Conservation (phyloP, 768 basidiomycete genomes). For the Suillus americanus region DNA sequence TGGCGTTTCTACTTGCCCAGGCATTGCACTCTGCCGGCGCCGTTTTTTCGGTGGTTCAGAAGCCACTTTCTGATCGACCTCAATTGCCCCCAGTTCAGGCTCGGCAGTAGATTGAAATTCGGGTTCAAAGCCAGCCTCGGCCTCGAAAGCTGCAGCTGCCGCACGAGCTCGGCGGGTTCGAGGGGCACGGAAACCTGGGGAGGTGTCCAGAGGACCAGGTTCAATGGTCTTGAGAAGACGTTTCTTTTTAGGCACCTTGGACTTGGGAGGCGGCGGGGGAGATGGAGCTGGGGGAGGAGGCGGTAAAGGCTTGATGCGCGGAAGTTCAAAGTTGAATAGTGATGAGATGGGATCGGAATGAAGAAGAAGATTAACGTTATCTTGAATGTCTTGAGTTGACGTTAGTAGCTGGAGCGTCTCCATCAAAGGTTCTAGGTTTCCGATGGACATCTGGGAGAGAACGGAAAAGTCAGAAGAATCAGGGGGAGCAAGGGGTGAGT, state of each 20-base stretch:
- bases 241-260: slow-evolving; percentile 44
- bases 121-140: slow-evolving; percentile 27
- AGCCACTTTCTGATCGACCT: slow-evolving; percentile 25
- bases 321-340: slow-evolving; percentile 68
- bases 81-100: slow-evolving; percentile 10
- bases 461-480: background rate
- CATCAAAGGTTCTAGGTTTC: slow-evolving; percentile 75
- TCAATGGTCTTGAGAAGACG: slow-evolving; percentile 19
- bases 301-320: slow-evolving; percentile 57
- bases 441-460: slow-evolving; percentile 34
- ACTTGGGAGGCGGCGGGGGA: slow-evolving; percentile 27
- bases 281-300: slow-evolving; percentile 44
- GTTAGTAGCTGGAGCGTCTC: slow-evolving; percentile 55
- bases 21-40: slow-evolving; percentile 11
- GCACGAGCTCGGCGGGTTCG: slow-evolving; percentile 46
- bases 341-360: slow-evolving; percentile 60
- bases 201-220: slow-evolving; percentile 33
- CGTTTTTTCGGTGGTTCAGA: slow-evolving; percentile 19
- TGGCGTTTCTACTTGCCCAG: slow-evolving; percentile 41
- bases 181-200: slow-evolving; percentile 48
- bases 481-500: slow-evolving; percentile 12
- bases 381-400: slow-evolving; percentile 50
- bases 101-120: slow-evolving; percentile 15
- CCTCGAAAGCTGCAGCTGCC: slow-evolving; percentile 44
- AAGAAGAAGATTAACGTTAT: slow-evolving; percentile 55